These are phyloP conservation scores for Entomortierella beljakovae DNA, from an alignment of 192 early-diverging fungal species.

Conservation along the genomic window DNA sequence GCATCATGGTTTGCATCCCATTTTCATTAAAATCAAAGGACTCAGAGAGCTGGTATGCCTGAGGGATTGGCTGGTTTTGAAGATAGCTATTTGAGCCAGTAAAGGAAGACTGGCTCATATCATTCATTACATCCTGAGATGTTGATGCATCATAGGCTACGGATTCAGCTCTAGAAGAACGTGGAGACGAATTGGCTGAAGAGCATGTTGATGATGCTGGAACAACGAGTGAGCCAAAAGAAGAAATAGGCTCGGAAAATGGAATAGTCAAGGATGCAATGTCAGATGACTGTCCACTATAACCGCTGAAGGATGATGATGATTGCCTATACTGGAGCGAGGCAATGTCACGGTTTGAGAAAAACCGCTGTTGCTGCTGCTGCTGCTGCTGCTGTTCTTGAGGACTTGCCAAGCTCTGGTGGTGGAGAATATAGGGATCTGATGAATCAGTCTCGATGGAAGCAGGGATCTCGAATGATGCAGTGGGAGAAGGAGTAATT, in stretches of 20 bases:
- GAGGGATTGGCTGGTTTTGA: background rate
- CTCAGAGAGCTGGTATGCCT: background rate
- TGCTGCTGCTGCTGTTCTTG: constrained; percentile 14
- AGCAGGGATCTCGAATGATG: constrained; percentile 25
- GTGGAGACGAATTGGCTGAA: constrained; percentile 24
- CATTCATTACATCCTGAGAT: background rate
- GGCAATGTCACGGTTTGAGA: too few relatives aligned
- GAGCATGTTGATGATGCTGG: constrained; percentile 42
- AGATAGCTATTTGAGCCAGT: background rate
- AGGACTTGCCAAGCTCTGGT: constrained; percentile 12
- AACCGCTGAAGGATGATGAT: too few relatives aligned
- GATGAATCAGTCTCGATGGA: background rate
- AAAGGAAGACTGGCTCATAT: background rate
- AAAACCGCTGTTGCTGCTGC: constrained; percentile 19
- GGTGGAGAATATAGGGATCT: background rate
- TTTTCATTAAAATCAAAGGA: too few relatives aligned
- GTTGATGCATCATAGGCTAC: background rate
- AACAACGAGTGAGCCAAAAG: constrained; percentile 44
- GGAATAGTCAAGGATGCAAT: constrained; percentile 28
- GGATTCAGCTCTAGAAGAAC: constrained; percentile 3
- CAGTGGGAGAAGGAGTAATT: constrained; percentile 2
- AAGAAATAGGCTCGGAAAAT: constrained; percentile 9
- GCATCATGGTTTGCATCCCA: too few relatives aligned
- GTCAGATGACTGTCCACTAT: background rate
- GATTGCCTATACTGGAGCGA: too few relatives aligned